Evolutionary conservation across 306 rosid species (phyloP).

Genomic region (Prunus mongolica): DNA sequence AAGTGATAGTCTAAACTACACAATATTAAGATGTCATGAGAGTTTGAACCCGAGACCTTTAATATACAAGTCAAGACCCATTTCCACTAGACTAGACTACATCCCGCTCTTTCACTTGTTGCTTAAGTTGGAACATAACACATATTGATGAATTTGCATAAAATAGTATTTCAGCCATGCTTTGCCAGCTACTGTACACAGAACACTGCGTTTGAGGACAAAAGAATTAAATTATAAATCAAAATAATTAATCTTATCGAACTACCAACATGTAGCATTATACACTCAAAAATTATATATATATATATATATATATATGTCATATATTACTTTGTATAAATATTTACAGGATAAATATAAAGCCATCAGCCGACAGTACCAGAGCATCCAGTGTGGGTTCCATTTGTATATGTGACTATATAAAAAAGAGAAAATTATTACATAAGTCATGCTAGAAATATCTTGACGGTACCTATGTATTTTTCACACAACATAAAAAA

Average conservation of each 20-base stretch:
- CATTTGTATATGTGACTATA: conserved; percentile 8
- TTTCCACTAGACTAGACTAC: too few relatives aligned
- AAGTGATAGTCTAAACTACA: too few relatives aligned
- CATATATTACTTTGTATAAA: too few relatives aligned
- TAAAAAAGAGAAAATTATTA: not conserved
- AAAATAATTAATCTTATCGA: not conserved
- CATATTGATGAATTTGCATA: not conserved
- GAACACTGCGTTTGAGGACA: conserved; percentile 3
- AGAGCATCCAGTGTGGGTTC: conserved; percentile 10
- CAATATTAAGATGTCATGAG: too few relatives aligned
- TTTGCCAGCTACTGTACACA: conserved; percentile 6
- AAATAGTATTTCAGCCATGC: conserved; percentile 5
- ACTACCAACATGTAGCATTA: not conserved
- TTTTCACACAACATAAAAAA: not conserved
- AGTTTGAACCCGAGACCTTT: rapidly evolving
- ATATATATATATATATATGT: not conserved
- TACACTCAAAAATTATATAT: not conserved
- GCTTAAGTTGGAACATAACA: not conserved
- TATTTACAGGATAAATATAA: not conserved
- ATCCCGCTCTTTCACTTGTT: not conserved
- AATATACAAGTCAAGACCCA: too few relatives aligned
- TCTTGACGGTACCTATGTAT: not conserved
- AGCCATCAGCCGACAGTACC: conserved; percentile 6
- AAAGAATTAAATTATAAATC: not conserved
- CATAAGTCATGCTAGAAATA: not conserved